Evolutionary conservation across 2,329 filamentous ascomycete species (phyloP).

Genomic region (Xylariaceae sp.): DNA sequence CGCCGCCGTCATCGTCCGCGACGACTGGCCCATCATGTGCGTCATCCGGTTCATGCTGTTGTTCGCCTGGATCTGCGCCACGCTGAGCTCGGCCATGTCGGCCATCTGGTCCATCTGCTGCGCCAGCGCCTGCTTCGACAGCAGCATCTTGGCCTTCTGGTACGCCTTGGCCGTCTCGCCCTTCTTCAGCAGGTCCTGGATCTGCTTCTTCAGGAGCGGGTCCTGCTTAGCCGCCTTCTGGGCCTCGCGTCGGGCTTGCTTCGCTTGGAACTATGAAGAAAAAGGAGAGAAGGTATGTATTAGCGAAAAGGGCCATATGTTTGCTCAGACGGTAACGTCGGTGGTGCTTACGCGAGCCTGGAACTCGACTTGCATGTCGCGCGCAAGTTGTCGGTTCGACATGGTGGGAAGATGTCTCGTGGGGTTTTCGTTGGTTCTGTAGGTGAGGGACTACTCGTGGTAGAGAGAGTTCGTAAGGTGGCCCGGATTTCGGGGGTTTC

Average conservation of each 20-base stretch:
- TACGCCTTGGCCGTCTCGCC: slow-evolving; percentile 59
- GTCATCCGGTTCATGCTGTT: slow-evolving; percentile 62
- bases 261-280: slow-evolving; percentile 55
- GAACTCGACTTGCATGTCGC: slow-evolving; percentile 60
- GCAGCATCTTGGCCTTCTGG: slow-evolving; percentile 57
- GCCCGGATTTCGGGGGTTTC: too few species aligned
- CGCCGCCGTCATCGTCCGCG: slow-evolving; percentile 52
- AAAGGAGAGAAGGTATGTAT: background rate
- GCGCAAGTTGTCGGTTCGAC: slow-evolving; percentile 53
- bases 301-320: background rate
- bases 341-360: slow-evolving; percentile 48
- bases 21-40: slow-evolving; percentile 56
- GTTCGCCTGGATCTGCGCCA: slow-evolving; percentile 59
- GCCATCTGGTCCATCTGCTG: slow-evolving; percentile 60
- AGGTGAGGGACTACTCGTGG: too few species aligned
- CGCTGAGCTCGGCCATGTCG: slow-evolving; percentile 57
- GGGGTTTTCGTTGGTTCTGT: too few species aligned
- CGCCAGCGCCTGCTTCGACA: slow-evolving; percentile 56
- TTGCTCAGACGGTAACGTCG: too few species aligned
- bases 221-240: slow-evolving; percentile 57
- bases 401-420: too few species aligned
- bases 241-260: slow-evolving; percentile 56
- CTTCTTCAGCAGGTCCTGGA: slow-evolving; percentile 57
- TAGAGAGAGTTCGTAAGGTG: too few species aligned
- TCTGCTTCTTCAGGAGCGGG: slow-evolving; percentile 56